Evolutionary conservation across 1,284 basidiomycete genomes (phyloP).

Genomic region (Irpex sp.): DNA sequence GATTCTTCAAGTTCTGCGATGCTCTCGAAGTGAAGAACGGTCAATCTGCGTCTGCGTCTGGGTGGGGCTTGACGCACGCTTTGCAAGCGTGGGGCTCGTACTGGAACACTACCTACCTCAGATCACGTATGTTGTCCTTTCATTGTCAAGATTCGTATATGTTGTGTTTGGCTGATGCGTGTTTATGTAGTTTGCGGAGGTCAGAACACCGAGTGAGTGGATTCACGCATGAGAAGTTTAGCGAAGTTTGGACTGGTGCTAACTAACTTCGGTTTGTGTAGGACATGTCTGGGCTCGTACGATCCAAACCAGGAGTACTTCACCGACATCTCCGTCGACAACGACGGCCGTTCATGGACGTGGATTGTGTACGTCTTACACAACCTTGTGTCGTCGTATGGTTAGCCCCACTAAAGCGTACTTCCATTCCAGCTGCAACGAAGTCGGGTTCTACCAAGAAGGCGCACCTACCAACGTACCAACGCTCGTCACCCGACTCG

Average conservation of each 20-base stretch:
- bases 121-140: constrained; percentile 29
- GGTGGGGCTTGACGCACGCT: constrained; percentile 65
- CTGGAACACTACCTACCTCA: constrained; percentile 45
- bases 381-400: not conserved
- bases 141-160: not conserved
- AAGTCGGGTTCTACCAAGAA: constrained; percentile 63
- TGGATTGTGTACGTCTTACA: constrained; percentile 49
- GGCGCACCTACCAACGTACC: constrained; percentile 51
- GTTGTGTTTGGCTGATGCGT: not conserved
- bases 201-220: constrained; percentile 37
- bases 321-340: constrained; percentile 50
- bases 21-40: constrained; percentile 68
- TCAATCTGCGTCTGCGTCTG: constrained; percentile 44
- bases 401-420: not conserved
- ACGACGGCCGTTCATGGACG: constrained; percentile 51
- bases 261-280: constrained; percentile 18
- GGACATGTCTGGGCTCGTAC: constrained; percentile 57
- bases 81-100: constrained; percentile 58
- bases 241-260: not conserved
- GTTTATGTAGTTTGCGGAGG: constrained; percentile 39
- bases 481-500: constrained; percentile 53
- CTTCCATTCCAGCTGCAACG: constrained; percentile 50
- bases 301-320: constrained; percentile 43
- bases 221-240: not conserved
- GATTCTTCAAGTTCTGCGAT: constrained; percentile 69